These are phyloP conservation scores for Blastocystis sp. DNA, from an alignment of 352 stramenopile species.

Conservation along the genomic window DNA sequence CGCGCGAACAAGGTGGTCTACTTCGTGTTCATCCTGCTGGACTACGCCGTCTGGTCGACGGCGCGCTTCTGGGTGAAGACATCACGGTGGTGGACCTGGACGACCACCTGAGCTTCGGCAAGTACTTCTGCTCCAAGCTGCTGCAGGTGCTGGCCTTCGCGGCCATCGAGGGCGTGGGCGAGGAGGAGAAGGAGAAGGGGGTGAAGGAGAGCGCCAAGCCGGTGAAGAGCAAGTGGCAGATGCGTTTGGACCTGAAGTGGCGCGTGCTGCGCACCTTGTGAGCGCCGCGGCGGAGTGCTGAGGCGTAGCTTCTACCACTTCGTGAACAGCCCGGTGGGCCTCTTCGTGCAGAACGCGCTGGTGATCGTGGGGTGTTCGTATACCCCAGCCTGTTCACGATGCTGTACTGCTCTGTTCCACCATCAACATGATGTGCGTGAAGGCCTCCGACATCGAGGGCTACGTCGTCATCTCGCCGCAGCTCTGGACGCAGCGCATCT, in stretches of 20 bases:
- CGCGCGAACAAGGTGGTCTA: neutral
- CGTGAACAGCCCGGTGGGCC: slow-evolving; percentile 54
- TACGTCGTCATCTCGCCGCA: slow-evolving; percentile 41
- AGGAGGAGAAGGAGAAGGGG: neutral
- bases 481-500: slow-evolving; percentile 36
- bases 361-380: slow-evolving; percentile 62
- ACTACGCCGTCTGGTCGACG: slow-evolving; percentile 25
- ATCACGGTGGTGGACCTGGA: neutral
- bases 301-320: slow-evolving; percentile 60
- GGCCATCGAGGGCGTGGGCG: neutral
- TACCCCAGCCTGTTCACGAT: slow-evolving; percentile 54
- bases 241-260: neutral
- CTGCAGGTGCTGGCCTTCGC: slow-evolving; percentile 1
- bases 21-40: slow-evolving; percentile 9
- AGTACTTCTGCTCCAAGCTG: slow-evolving; percentile 12
- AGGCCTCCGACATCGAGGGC: slow-evolving; percentile 25
- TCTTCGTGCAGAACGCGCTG: slow-evolving; percentile 63
- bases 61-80: slow-evolving; percentile 34
- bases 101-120: neutral
- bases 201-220: neutral
- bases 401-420: slow-evolving; percentile 24
- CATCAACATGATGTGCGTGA: slow-evolving; percentile 54
- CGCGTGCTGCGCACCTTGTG: slow-evolving; percentile 44
- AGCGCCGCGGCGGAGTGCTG: neutral
- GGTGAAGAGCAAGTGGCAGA: slow-evolving; percentile 5